A percentile compares a stretch with the other conserved stretches of the same genome.
Conservation (phyloP, 805 yeast species). For the Metschnikowia aberdeeniae region DNA sequence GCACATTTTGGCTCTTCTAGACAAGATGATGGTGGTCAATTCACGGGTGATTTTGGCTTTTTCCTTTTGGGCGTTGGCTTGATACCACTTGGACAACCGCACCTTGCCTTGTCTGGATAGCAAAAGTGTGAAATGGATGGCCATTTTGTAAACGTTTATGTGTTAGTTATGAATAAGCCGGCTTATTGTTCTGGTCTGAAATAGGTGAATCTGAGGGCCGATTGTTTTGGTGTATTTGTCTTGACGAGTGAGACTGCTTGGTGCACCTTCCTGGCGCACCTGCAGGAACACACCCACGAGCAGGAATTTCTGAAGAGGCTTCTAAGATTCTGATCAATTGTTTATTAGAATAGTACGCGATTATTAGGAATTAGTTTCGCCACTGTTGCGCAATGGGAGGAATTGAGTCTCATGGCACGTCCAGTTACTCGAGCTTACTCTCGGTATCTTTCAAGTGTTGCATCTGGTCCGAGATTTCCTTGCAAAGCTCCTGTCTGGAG, state of each 20-base stretch:
- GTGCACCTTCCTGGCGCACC: neutral
- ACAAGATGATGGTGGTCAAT: slow-evolving; percentile 76
- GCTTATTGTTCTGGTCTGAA: neutral
- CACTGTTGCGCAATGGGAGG: no score
- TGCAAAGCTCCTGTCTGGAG: slow-evolving; percentile 42
- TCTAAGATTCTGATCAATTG: neutral
- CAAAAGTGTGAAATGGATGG: slow-evolving; percentile 72
- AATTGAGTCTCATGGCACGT: neutral
- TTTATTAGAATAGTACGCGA: neutral
- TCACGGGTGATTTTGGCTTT: slow-evolving; percentile 81
- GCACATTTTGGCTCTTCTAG: slow-evolving; percentile 92
- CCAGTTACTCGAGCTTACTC: slow-evolving; percentile 28
- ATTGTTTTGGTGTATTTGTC: neutral
- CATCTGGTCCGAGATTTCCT: slow-evolving; percentile 47
- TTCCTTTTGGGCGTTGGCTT: slow-evolving; percentile 77
- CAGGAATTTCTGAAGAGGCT: neutral
- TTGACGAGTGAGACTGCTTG: neutral
- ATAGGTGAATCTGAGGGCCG: neutral
- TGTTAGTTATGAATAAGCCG: neutral
- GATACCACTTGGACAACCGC: slow-evolving; percentile 90
- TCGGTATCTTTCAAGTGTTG: slow-evolving; percentile 30
- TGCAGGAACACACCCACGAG: neutral
- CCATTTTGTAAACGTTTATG: slow-evolving; percentile 40
- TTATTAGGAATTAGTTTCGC: neutral
- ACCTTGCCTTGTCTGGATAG: slow-evolving; percentile 95